Percentiles rank a stretch among this genome's conserved stretches.
phyloP scores from a whole-genome alignment of 371 early-diverging fungal species.

The Mucor mucedo region DNA sequence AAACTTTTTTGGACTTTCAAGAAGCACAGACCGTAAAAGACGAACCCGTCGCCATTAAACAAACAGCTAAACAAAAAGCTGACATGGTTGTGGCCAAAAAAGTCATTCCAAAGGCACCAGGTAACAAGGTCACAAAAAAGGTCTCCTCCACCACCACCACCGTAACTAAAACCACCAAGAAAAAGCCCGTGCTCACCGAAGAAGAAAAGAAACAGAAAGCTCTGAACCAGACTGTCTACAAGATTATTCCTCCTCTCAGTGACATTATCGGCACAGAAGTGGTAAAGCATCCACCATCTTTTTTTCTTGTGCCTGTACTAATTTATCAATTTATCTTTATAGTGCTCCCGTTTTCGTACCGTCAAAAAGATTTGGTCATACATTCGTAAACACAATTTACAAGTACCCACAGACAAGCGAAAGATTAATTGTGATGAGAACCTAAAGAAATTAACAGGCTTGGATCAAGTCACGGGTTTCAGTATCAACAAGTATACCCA shows the following conservation, averaged over 20 bases:
- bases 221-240: slow-evolving; percentile 17
- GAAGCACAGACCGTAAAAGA: neutral
- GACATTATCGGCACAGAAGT: slow-evolving; percentile 27
- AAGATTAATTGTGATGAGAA: slow-evolving; percentile 45
- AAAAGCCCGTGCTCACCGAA: slow-evolving; percentile 7
- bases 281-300: slow-evolving; percentile 4
- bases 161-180: slow-evolving; percentile 6
- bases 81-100: neutral
- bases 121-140: neutral
- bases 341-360: slow-evolving; percentile 47
- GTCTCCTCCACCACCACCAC: neutral
- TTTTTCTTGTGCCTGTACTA: neutral
- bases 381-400: slow-evolving; percentile 48
- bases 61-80: neutral
- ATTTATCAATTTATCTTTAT: neutral
- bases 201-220: slow-evolving; percentile 7
- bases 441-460: slow-evolving; percentile 33
- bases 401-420: slow-evolving; percentile 45
- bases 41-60: neutral
- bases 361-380: slow-evolving; percentile 57
- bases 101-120: neutral
- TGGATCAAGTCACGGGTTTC: slow-evolving; percentile 16
- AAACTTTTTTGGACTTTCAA: slow-evolving; percentile 25
- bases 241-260: slow-evolving; percentile 31
- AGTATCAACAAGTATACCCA: slow-evolving; percentile 24